Evolutionary conservation across 208 protist species (phyloP), one percentile per base, ranked within the genome.

Genomic region (Acanthamoeba sp.): DNA sequence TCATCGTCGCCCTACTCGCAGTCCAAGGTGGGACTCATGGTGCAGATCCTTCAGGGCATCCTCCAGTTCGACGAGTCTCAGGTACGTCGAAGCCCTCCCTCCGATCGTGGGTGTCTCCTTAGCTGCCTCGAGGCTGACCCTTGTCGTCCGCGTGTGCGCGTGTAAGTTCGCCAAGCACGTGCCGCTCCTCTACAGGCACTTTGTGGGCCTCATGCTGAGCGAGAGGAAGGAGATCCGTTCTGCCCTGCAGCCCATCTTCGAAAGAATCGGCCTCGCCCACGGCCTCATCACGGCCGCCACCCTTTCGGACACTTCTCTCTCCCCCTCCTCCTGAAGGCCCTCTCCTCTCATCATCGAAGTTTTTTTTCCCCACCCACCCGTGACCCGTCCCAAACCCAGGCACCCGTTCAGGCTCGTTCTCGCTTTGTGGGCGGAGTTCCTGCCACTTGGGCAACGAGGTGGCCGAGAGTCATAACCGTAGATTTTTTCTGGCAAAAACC

Each of bases 41-140:
- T 88, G 42, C 78, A 88, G 78, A 64, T 88, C 78, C 50, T 88
- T 14, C 48, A 88, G 78, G 78, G 78, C 48, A 34, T 88, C 50
- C 50, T 88, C 48, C 78, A 62, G 16, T 62, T 88, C 50, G 78
- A 62, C 14, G 78, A 88, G 22, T 9, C 12, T 12, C 69, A 78
- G 69, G 69, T 78, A n/a, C 0, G 1, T 22, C 7, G 2, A 7
- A 27, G 9, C 34, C 2, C 1, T 45, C 18, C 22, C 12, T 48
- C 45, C 45, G n/a, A 9, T 69, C 9, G 14, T 9, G n/a, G 9
- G 9, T 55, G 48, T 62, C 24, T 50, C 45, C 45, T 50, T 50
- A 1, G 1, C 45, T 14, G 10, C 45, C 45, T 48, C 45, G 45
- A 50, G 45, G 0, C 45, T 14, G n/a, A 36, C n/a, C 59, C 22